phyloP scores from a whole-genome alignment of 2,329 filamentous ascomycete genomes.

The Graphilbum ipis-grandicollis region DNA sequence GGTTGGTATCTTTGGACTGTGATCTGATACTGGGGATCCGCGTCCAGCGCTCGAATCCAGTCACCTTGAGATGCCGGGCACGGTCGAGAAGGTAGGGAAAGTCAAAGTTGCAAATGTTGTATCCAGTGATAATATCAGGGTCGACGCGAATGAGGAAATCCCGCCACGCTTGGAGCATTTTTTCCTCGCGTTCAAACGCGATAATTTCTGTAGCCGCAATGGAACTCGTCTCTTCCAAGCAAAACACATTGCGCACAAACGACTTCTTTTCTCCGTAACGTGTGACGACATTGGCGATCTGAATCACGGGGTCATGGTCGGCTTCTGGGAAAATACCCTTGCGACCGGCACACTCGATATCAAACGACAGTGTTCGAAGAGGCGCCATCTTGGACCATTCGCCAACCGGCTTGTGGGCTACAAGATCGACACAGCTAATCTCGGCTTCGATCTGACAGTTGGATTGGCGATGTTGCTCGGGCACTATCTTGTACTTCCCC shows the following conservation, averaged over 20 bases:
- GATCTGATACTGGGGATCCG: slow-evolving; percentile 57
- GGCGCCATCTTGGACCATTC: slow-evolving; percentile 99
- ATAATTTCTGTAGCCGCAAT: slow-evolving; percentile 93
- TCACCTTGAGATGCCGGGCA: slow-evolving; percentile 66
- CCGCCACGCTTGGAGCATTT: slow-evolving; percentile 87
- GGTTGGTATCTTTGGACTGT: slow-evolving; percentile 59
- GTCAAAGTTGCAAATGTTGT: slow-evolving; percentile 98
- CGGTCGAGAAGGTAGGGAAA: slow-evolving; percentile 89
- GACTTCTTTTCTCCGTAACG: slow-evolving; percentile 89
- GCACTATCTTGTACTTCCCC: slow-evolving; percentile 53
- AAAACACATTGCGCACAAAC: slow-evolving; percentile 93
- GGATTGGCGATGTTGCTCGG: slow-evolving; percentile 53
- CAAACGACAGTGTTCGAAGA: slow-evolving; percentile 80
- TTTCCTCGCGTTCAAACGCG: slow-evolving; percentile 62
- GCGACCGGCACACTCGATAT: slow-evolving; percentile 95
- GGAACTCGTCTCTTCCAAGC: slow-evolving; percentile 74
- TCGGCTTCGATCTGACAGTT: slow-evolving; percentile 93
- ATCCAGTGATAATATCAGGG: slow-evolving; percentile 93
- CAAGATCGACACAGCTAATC: slow-evolving; percentile 64
- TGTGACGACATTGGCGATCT: slow-evolving; percentile 93
- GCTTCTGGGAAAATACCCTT: slow-evolving; percentile 96
- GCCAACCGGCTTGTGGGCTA: slow-evolving; percentile 74
- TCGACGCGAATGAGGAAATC: slow-evolving; percentile 81
- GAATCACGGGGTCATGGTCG: slow-evolving; percentile 82
- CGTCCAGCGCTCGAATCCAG: slow-evolving; percentile 73